Base-by-base conservation (phyloP, 257 asterid species). In the Jasminum sambac region DNA sequence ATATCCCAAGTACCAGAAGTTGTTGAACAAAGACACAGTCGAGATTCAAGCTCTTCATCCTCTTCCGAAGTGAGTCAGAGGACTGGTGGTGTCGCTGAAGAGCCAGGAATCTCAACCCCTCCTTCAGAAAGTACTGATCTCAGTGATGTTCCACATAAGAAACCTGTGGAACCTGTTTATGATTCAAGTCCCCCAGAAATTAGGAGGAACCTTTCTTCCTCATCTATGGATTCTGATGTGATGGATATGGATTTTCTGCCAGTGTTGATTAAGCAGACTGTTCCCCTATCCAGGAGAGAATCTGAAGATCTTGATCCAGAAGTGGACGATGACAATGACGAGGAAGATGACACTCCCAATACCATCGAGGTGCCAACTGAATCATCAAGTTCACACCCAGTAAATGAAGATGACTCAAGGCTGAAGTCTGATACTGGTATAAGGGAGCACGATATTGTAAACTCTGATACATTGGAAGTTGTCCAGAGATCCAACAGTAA, bases 21-120 rank as follows among this genome's bases (percentile, higher is more conserved):
- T 68, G 72, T 23, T 48, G 76, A 84, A 44, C 65, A 63, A 37
- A 74, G 70, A 39, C 58, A 72, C 57, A 76, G 66, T 74, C 65
- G 80, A 43, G 82, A 67, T 71, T 89, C 95, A 12, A 87, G 90
- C 83, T 87, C 94, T 34, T 87, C 95, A 1, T 87, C 92, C 12
- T 80, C 78, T 64, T 84, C 90, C 21, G 91, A 85, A 80, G 88
- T 72, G 66, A 87, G 90, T 67, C 87, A 84, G 66, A 76, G 84
- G 75, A 75, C 77, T 64, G 77, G 63, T 17, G 41, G 50, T 70
- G 52, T 73, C 63, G 74, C 68, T 66, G 86, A 74, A 73, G 82
- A 78, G 71, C 67, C 75, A 44, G 70, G 26, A 59, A 69, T 81
- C 64, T 48, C 83, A 30, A 68, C 63, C 9, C 80, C 64, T 43